Conservation (phyloP, 352 stramenopile genomes). For the Phytophthora rubi region DNA sequence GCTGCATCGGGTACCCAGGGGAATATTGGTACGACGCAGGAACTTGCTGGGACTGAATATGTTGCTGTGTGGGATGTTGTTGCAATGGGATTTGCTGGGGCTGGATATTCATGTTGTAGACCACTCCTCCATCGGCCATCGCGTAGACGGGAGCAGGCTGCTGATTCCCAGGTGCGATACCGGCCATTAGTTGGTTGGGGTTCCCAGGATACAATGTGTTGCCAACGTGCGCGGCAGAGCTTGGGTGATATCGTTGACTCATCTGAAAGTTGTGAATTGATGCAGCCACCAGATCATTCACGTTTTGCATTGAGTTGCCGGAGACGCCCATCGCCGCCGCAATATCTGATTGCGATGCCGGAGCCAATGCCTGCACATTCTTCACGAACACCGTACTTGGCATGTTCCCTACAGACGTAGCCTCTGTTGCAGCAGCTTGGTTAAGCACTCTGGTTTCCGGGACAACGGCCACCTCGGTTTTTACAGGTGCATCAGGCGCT, state of each 20-base stretch:
- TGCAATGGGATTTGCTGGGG: constrained; percentile 31
- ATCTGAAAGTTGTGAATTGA: constrained; percentile 83
- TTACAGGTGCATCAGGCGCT: constrained; percentile 15
- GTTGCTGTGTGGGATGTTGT: constrained; percentile 23
- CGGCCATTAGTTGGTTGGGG: constrained; percentile 32
- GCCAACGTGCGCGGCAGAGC: constrained; percentile 21
- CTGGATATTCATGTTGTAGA: constrained; percentile 50
- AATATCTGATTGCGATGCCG: constrained; percentile 32
- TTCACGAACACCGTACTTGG: constrained; percentile 36
- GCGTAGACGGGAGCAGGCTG: constrained; percentile 48
- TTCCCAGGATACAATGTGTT: constrained; percentile 41
- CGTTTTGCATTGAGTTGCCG: constrained; percentile 49
- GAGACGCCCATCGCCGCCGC: constrained; percentile 20
- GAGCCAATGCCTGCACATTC: constrained; percentile 23
- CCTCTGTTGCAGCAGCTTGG: constrained; percentile 12
- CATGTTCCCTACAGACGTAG: constrained; percentile 20
- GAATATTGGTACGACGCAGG: constrained; percentile 41
- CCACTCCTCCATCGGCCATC: constrained; percentile 42
- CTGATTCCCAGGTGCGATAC: constrained; percentile 24
- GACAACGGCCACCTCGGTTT: constrained; percentile 31
- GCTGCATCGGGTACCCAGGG: constrained; percentile 52
- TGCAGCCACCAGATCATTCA: constrained; percentile 71
- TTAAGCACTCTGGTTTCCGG: constrained; percentile 25
- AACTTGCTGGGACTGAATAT: constrained; percentile 34
- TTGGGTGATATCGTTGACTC: constrained; percentile 63